Conservation (phyloP, 768 basidiomycete genomes). For the Podaxis pistillaris region DNA sequence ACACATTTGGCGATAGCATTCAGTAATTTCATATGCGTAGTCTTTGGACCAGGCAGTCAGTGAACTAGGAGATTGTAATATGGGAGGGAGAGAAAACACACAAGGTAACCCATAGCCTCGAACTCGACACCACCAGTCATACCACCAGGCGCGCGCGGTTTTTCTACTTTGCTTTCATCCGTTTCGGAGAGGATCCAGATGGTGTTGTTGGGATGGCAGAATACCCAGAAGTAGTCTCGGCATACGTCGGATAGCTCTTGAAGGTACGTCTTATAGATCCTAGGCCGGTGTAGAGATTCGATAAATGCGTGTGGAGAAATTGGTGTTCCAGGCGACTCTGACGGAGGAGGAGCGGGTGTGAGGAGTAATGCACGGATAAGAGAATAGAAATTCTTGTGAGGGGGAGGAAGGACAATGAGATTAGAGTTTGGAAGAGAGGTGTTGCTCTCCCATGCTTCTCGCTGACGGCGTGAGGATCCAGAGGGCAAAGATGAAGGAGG, state of each 20-base stretch:
- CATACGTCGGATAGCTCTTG: slow-evolving; percentile 76
- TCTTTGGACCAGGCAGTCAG: slow-evolving; percentile 42
- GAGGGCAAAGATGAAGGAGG: slow-evolving; percentile 68
- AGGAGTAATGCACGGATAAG: slow-evolving; percentile 76
- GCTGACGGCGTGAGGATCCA: slow-evolving; percentile 31
- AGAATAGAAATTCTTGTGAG: slow-evolving; percentile 72
- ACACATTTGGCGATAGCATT: slow-evolving; percentile 74
- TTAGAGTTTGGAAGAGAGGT: slow-evolving; percentile 37
- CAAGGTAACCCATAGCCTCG: slow-evolving; percentile 95
- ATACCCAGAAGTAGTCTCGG: slow-evolving; percentile 95
- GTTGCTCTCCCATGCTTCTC: slow-evolving; percentile 60
- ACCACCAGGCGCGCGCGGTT: slow-evolving; percentile 90
- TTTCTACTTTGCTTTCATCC: slow-evolving; percentile 83
- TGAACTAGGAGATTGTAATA: background rate
- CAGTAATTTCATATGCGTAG: slow-evolving; percentile 82
- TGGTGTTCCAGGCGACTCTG: slow-evolving; percentile 32
- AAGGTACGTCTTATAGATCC: slow-evolving; percentile 37
- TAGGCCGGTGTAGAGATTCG: slow-evolving; percentile 37
- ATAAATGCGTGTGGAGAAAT: slow-evolving; percentile 74
- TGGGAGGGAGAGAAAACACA: slow-evolving; percentile 38
- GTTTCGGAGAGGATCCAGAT: slow-evolving; percentile 86
- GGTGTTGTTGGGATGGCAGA: slow-evolving; percentile 92
- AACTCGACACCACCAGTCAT: slow-evolving; percentile 99
- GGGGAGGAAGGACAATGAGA: slow-evolving; percentile 64
- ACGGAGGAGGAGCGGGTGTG: slow-evolving; percentile 38